Evolutionary conservation across 2,329 filamentous ascomycete species (phyloP).

Genomic region (Ceratocystis ficicola): DNA sequence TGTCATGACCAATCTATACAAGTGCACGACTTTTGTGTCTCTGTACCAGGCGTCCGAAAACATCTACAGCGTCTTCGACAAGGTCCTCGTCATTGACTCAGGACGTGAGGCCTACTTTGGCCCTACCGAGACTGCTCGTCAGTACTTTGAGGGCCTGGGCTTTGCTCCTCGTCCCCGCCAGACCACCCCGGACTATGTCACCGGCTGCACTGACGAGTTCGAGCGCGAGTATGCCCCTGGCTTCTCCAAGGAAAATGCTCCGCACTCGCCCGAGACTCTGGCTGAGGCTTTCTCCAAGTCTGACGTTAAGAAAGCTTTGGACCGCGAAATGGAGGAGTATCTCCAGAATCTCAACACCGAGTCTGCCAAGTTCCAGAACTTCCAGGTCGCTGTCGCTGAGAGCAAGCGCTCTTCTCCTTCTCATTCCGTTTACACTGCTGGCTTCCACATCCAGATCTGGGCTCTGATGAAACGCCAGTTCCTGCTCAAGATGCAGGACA

Average conservation of each 20-base stretch:
- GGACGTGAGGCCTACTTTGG: slow-evolving; percentile 69
- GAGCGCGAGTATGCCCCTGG: slow-evolving; percentile 65
- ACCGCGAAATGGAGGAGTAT: slow-evolving; percentile 57
- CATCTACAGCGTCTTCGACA: slow-evolving; percentile 70
- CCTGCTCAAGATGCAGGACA: slow-evolving; percentile 74
- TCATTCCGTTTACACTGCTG: slow-evolving; percentile 47
- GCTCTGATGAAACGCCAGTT: slow-evolving; percentile 75
- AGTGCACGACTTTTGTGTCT: slow-evolving; percentile 73
- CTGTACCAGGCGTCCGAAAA: slow-evolving; percentile 77
- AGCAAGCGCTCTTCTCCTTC: slow-evolving; percentile 55
- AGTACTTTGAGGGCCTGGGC: slow-evolving; percentile 65
- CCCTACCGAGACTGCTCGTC: slow-evolving; percentile 50
- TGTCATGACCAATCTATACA: slow-evolving; percentile 71
- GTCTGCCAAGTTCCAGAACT: slow-evolving; percentile 59
- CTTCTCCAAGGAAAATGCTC: slow-evolving; percentile 51
- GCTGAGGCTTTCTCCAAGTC: slow-evolving; percentile 60
- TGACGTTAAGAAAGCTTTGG: slow-evolving; percentile 41
- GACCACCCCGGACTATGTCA: slow-evolving; percentile 71
- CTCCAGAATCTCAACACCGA: slow-evolving; percentile 51
- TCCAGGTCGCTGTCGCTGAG: slow-evolving; percentile 61
- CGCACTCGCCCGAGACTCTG: slow-evolving; percentile 54
- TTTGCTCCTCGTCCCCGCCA: slow-evolving; percentile 64
- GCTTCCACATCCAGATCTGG: slow-evolving; percentile 73
- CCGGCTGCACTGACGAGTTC: slow-evolving; percentile 71
- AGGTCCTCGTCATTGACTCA: slow-evolving; percentile 68